Percentiles rank a stretch among this genome's conserved stretches.
phyloP scores from a whole-genome alignment of 306 rosid genomes.

The Prunus campanulata region DNA sequence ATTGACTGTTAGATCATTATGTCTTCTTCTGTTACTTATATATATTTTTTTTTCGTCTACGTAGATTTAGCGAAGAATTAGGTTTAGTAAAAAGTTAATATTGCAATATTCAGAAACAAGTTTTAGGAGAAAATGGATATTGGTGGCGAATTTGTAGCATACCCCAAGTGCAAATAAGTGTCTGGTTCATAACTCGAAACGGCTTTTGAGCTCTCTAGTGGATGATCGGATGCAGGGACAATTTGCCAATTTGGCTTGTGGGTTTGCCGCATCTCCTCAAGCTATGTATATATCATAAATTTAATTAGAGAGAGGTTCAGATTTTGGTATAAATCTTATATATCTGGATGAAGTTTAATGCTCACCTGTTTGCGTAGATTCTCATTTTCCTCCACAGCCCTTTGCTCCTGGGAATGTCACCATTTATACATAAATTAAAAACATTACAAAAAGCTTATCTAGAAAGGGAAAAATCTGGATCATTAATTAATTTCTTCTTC shows the following conservation, averaged over 20 bases:
- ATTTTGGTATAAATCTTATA: background rate
- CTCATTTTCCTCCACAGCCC: constrained; percentile 53
- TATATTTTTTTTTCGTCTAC: too few relatives aligned
- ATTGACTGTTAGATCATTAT: background rate
- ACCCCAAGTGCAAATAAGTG: constrained; percentile 66
- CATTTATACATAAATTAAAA: background rate
- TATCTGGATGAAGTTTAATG: background rate
- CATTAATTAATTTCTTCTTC: too few relatives aligned
- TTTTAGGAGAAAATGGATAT: background rate
- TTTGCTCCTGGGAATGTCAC: constrained; percentile 47
- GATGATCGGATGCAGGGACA: constrained; percentile 28
- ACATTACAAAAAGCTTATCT: background rate
- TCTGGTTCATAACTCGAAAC: constrained; percentile 32
- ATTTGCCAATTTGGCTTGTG: constrained; percentile 13
- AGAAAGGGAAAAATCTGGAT: background rate
- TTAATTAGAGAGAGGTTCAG: background rate
- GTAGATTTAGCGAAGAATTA: too few relatives aligned
- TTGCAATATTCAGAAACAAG: background rate
- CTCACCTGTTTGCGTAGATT: constrained; percentile 50
- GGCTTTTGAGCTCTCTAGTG: constrained; percentile 35
- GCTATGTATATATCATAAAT: constrained; percentile 21
- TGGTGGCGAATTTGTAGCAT: background rate
- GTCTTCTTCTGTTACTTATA: background rate
- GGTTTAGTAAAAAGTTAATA: background rate
- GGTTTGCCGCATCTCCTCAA: constrained; percentile 36